These are phyloP conservation scores for Paralagenidium karlingii DNA, from an alignment of 352 stramenopile species.

Conservation along the genomic window DNA sequence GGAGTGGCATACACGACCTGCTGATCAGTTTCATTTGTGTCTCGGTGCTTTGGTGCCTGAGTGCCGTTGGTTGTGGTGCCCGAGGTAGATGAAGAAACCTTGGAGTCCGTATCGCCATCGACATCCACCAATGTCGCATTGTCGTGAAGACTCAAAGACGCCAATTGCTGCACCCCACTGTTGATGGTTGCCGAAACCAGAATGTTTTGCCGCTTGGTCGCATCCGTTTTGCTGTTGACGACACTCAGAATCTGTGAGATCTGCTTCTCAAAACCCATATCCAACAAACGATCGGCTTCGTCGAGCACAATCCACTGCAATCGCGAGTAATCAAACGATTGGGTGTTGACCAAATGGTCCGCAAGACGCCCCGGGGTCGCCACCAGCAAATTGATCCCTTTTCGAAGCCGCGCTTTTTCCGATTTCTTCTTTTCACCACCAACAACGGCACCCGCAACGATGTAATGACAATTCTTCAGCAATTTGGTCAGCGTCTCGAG, in stretches of 20 bases:
- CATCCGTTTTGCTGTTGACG: slow-evolving; percentile 16
- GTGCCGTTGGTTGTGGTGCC: not conserved
- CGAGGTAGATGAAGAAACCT: not conserved
- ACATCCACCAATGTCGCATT: slow-evolving; percentile 65
- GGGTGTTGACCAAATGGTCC: slow-evolving; percentile 82
- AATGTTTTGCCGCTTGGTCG: slow-evolving; percentile 47
- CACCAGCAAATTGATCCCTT: slow-evolving; percentile 83
- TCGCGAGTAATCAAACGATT: slow-evolving; percentile 7
- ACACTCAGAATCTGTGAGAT: slow-evolving; percentile 85
- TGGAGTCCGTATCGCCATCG: slow-evolving; percentile 43
- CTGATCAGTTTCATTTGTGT: not conserved
- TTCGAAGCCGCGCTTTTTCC: slow-evolving; percentile 78
- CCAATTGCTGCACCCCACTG: slow-evolving; percentile 68
- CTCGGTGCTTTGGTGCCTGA: slow-evolving; percentile 5
- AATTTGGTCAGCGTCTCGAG: slow-evolving; percentile 6
- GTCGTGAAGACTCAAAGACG: slow-evolving; percentile 69
- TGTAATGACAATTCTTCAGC: slow-evolving; percentile 8
- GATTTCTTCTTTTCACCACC: slow-evolving; percentile 84
- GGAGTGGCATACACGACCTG: slow-evolving; percentile 80
- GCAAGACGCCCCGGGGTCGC: slow-evolving; percentile 92
- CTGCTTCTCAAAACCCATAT: slow-evolving; percentile 91
- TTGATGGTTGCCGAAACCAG: slow-evolving; percentile 85
- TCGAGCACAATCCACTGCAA: slow-evolving; percentile 76
- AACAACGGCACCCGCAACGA: slow-evolving; percentile 80
- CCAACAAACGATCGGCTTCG: slow-evolving; percentile 93